phyloP scores from a whole-genome alignment of 2,329 filamentous ascomycete genomes.

The Ploettnerulaceae sp. region DNA sequence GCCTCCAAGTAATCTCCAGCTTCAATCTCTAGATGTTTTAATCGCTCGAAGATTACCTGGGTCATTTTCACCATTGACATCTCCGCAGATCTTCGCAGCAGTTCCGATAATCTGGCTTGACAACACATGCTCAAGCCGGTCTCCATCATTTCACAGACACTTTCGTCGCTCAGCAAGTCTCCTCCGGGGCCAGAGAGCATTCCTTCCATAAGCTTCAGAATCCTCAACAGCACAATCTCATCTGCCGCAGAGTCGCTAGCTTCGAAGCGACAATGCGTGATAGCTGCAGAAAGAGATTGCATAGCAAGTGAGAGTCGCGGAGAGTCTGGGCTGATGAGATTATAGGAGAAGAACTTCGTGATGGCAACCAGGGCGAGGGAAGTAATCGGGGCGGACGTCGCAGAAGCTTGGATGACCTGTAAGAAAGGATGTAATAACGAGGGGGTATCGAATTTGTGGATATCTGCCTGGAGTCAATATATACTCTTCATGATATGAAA shows the following conservation, averaged over 20 bases:
- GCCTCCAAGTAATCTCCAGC: conserved; percentile 61
- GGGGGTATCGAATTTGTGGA: conserved; percentile 82
- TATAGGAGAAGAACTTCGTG: conserved; percentile 94
- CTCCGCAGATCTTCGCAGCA: conserved; percentile 85
- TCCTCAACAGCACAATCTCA: conserved; percentile 90
- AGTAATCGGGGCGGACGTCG: conserved; percentile 92
- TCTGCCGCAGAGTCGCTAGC: conserved; percentile 92
- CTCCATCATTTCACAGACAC: conserved; percentile 99
- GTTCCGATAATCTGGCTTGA: conserved; percentile 83
- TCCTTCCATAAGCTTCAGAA: conserved; percentile 95
- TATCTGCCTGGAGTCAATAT: conserved; percentile 53
- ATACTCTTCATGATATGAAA: conserved; percentile 1
- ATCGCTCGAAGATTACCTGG: conserved; percentile 91
- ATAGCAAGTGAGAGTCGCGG: conserved; percentile 88
- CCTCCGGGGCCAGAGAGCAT: conserved; percentile 94
- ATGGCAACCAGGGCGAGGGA: conserved; percentile 90
- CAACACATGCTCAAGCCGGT: conserved; percentile 96
- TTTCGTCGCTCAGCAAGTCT: conserved; percentile 92
- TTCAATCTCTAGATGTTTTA: conserved; percentile 81
- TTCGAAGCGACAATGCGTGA: conserved; percentile 96
- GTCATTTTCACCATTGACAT: conserved; percentile 99
- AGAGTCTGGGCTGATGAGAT: conserved; percentile 77
- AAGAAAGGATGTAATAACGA: conserved; percentile 89
- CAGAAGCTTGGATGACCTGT: conserved; percentile 93
- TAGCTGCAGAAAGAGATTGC: conserved; percentile 89